phyloP scores from a whole-genome alignment of 1,139 yeast species.

The Protomyces macrosporus region DNA sequence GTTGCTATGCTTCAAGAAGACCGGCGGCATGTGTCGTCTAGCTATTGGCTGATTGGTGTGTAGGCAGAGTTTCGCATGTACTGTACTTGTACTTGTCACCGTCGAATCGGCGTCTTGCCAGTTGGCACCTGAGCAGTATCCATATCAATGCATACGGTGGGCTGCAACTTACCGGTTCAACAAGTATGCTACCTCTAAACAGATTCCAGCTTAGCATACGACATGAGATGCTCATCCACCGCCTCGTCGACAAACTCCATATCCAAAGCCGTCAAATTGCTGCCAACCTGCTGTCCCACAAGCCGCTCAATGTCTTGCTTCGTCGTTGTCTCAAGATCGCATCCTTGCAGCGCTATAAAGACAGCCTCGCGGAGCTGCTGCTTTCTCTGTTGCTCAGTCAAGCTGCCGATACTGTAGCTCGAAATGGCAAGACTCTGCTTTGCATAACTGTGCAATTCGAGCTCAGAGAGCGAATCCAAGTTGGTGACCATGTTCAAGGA shows the following conservation, averaged over 20 bases:
- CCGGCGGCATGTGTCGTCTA: too few species aligned
- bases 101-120: too few species aligned
- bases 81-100: too few species aligned
- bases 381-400: neutral
- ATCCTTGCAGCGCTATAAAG: neutral
- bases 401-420: neutral
- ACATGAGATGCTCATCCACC: neutral
- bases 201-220: neutral
- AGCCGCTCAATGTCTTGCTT: neutral
- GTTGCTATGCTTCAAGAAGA: too few species aligned
- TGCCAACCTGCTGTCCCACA: neutral
- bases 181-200: neutral
- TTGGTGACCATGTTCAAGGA: neutral
- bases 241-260: neutral
- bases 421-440: neutral
- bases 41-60: too few species aligned
- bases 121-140: too few species aligned
- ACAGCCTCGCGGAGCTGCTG: neutral
- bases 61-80: too few species aligned
- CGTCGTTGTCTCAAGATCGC: neutral
- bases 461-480: neutral
- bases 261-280: neutral
- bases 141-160: too few species aligned
- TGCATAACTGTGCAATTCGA: neutral
- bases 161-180: too few species aligned